These are phyloP conservation scores for Fraxinus baroniana DNA, from an alignment of 305 asterid species.

Conservation along the genomic window DNA sequence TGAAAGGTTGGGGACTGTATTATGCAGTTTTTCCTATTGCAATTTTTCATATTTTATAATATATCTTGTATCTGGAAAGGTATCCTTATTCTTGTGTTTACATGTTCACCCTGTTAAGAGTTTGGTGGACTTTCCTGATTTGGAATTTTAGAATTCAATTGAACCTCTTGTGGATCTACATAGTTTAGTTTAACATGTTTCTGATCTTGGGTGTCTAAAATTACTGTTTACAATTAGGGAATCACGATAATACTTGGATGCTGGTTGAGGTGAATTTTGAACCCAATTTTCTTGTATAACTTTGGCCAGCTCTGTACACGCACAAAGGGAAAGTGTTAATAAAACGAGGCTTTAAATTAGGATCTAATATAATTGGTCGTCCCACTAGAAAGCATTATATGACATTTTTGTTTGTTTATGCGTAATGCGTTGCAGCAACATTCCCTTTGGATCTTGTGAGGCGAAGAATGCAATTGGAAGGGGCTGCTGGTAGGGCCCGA, in stretches of 20 bases:
- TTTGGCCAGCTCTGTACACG: neutral
- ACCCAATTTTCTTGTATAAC: neutral
- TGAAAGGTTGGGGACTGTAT: neutral
- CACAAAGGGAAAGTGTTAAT: neutral
- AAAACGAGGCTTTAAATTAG: neutral
- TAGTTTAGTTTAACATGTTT: neutral
- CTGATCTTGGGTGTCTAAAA: neutral
- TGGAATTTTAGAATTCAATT: neutral
- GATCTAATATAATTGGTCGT: neutral
- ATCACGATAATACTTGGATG: neutral
- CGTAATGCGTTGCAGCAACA: conserved; percentile 42
- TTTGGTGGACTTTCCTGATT: neutral
- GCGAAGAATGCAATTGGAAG: conserved; percentile 75
- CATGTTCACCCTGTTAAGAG: neutral
- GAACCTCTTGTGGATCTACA: neutral
- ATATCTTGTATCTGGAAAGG: neutral
- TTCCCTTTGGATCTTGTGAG: conserved; percentile 76
- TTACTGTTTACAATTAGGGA: neutral
- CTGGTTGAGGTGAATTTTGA: neutral
- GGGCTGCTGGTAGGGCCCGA: conserved; percentile 62
- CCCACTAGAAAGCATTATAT: neutral
- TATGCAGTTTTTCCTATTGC: too few species aligned
- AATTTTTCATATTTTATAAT: neutral
- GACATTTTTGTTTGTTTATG: neutral
- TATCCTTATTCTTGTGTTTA: neutral